Percentiles rank a stretch among this genome's conserved stretches.
These are phyloP conservation scores for Entonaema liquescens DNA, from an alignment of 495 filamentous ascomycete genomes.

Conservation along the genomic window DNA sequence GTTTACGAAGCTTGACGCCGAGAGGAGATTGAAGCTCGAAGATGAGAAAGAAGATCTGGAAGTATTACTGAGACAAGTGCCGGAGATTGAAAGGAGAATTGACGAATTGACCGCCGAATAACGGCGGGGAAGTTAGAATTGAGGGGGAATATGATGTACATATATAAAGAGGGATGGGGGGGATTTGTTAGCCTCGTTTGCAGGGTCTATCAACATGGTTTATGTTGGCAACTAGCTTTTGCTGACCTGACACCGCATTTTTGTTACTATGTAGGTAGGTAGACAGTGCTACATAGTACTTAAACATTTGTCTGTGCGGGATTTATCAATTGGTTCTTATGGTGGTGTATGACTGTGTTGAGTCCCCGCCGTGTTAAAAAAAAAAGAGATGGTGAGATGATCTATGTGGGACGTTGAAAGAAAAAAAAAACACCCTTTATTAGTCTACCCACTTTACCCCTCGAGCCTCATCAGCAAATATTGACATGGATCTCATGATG, in stretches of 20 bases:
- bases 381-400: constrained; percentile 1
- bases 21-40: constrained; percentile 83
- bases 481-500: not conserved
- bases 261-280: too few relatives aligned
- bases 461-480: not conserved
- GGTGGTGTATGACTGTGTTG: not conserved
- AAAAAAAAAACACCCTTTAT: not conserved
- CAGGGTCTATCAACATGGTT: constrained; percentile 3
- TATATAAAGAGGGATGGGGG: constrained; percentile 3
- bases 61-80: constrained; percentile 79
- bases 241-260: constrained; percentile 1
- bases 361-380: not conserved
- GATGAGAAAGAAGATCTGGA: constrained; percentile 98
- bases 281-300: not conserved
- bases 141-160: not conserved
- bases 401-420: constrained; percentile 1
- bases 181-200: constrained; percentile 10
- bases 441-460: not conserved
- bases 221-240: constrained; percentile 3
- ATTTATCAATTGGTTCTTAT: constrained; percentile 3
- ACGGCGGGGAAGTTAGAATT: not conserved
- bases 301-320: not conserved
- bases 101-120: constrained; percentile 69
- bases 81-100: constrained; percentile 86
- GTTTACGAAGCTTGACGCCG: constrained; percentile 91